Percentiles rank a stretch among this genome's conserved stretches.
Evolutionary conservation across 352 stramenopile species (phyloP).

Genomic region (Globisporangium mamillatum): DNA sequence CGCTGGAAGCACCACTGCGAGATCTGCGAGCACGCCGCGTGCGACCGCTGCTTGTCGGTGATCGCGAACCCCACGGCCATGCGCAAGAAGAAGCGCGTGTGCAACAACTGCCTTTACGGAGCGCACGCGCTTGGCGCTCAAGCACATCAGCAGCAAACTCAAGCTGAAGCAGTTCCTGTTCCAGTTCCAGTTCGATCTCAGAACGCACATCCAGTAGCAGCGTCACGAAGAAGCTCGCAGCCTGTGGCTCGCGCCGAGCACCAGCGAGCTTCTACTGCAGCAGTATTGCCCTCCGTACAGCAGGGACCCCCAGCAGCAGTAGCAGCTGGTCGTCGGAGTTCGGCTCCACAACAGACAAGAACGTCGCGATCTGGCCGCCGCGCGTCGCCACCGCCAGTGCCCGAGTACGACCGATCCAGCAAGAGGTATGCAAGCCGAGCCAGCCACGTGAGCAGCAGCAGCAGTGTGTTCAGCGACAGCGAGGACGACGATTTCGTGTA

Average conservation of each 20-base stretch:
- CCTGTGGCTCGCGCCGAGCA: not conserved
- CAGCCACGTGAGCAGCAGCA: slow-evolving; percentile 6
- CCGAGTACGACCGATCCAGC: slow-evolving; percentile 17
- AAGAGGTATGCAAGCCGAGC: slow-evolving; percentile 8
- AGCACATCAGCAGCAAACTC: not conserved
- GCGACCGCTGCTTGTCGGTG: slow-evolving; percentile 60
- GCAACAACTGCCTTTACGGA: slow-evolving; percentile 61
- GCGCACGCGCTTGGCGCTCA: slow-evolving; percentile 25
- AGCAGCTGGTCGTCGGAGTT: not conserved
- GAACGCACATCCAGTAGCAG: not conserved
- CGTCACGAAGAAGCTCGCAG: not conserved
- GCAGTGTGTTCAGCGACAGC: slow-evolving; percentile 16
- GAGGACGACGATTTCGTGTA: slow-evolving; percentile 23
- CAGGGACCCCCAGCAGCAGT: not conserved
- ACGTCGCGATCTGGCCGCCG: slow-evolving; percentile 12
- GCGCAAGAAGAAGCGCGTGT: slow-evolving; percentile 68
- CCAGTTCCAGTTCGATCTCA: not conserved
- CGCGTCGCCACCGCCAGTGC: slow-evolving; percentile 6
- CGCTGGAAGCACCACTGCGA: slow-evolving; percentile 74
- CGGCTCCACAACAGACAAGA: slow-evolving; percentile 16
- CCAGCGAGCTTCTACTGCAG: slow-evolving; percentile 1
- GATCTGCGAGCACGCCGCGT: slow-evolving; percentile 52
- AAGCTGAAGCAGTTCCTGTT: not conserved
- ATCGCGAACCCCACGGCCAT: slow-evolving; percentile 48
- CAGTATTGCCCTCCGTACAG: not conserved